These are phyloP conservation scores for Dioscorea cayenensis DNA, from an alignment of 116 monocot genomes.

Conservation along the genomic window DNA sequence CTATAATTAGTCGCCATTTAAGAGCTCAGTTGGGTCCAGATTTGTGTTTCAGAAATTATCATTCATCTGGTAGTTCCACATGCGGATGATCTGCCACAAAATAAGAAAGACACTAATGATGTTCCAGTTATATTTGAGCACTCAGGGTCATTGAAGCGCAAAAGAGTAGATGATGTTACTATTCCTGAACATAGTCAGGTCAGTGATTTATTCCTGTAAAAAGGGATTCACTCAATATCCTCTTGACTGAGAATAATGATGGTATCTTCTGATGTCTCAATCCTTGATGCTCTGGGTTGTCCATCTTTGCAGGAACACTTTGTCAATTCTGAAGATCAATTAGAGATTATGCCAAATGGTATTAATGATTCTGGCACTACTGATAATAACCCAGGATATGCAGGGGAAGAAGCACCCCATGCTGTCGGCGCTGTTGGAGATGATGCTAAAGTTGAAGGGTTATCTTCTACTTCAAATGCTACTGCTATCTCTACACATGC, in stretches of 20 bases:
- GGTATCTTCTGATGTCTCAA: not conserved
- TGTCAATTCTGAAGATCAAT: conserved; percentile 1
- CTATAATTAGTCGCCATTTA: conserved; percentile 75
- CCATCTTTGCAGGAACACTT: not conserved
- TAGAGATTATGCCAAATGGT: not conserved
- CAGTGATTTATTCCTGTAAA: not conserved
- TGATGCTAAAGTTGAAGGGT: conserved; percentile 4
- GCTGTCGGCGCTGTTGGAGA: not conserved
- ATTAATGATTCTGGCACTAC: not conserved
- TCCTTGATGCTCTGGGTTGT: not conserved
- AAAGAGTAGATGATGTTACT: conserved; percentile 28
- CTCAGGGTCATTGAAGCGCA: conserved; percentile 45
- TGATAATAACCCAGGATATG: not conserved
- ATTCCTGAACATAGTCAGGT: conserved; percentile 16
- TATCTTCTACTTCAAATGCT: conserved; percentile 8
- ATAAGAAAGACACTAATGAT: conserved; percentile 10
- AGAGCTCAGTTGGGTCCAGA: conserved; percentile 39
- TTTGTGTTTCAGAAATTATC: conserved; percentile 4
- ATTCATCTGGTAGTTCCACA: conserved; percentile 11
- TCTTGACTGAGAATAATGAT: not conserved
- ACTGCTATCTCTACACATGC: conserved; percentile 5
- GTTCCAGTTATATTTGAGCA: conserved; percentile 11
- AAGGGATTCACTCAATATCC: conserved; percentile 1
- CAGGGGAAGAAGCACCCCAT: not conserved
- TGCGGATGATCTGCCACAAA: not conserved